A percentile compares a stretch with the other conserved stretches of the same genome.
Conservation (phyloP, 305 asterid species). For the Fraxinus sp. region DNA sequence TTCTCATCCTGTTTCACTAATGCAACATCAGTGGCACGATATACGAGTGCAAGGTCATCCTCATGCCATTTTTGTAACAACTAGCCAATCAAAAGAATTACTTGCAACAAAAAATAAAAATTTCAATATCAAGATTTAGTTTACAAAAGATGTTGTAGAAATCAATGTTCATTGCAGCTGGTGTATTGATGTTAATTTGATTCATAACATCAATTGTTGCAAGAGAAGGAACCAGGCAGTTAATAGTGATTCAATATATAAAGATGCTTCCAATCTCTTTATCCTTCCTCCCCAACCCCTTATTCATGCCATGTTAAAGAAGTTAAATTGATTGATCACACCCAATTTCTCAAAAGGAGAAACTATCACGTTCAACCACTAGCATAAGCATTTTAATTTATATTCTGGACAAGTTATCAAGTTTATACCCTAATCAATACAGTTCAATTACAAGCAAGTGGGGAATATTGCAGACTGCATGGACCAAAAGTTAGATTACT, state of each 20-base stretch:
- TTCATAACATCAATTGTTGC: not conserved
- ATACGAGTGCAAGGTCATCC: not conserved
- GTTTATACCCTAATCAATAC: not conserved
- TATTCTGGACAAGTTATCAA: not conserved
- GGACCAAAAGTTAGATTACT: not conserved
- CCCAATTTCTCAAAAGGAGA: not conserved
- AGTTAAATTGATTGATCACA: not conserved
- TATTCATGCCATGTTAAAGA: not conserved
- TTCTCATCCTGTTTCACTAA: constrained; percentile 79
- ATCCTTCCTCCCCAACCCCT: not conserved
- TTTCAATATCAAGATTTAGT: not conserved
- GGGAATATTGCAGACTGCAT: not conserved
- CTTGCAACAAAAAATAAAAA: not conserved
- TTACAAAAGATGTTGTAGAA: not conserved
- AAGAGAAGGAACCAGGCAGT: not conserved
- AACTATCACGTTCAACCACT: not conserved
- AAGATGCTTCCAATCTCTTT: not conserved
- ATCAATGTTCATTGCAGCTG: constrained; percentile 10
- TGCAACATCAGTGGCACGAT: not conserved
- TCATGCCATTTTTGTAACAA: not conserved
- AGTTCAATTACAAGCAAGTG: not conserved
- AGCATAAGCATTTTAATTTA: not conserved
- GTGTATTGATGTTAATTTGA: not conserved
- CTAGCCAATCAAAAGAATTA: not conserved
- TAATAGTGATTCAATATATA: not conserved